A percentile compares a stretch with the other conserved stretches of the same genome.
These are phyloP conservation scores for Colletotrichum cuscutae DNA, from an alignment of 2,329 filamentous ascomycete species.

Conservation along the genomic window DNA sequence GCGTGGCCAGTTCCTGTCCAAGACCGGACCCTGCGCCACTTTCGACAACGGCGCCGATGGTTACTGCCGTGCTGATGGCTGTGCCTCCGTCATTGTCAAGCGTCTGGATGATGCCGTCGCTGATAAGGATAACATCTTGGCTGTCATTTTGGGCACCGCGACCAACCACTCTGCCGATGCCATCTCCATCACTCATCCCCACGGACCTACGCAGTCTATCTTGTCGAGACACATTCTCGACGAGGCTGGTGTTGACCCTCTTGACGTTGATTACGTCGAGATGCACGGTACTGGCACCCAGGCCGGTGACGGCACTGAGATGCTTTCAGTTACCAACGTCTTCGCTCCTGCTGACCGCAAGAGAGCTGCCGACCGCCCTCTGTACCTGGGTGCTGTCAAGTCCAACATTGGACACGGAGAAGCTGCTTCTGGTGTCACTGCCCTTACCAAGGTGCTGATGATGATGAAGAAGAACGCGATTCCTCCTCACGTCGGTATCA, in stretches of 20 bases:
- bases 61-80: constrained; percentile 83
- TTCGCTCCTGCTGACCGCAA: constrained; percentile 60
- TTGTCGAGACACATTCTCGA: constrained; percentile 78
- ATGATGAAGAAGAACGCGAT: constrained; percentile 73
- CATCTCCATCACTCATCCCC: constrained; percentile 85
- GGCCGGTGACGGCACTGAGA: constrained; percentile 84
- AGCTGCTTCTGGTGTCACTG: constrained; percentile 69
- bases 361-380: constrained; percentile 58
- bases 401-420: constrained; percentile 73
- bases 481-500: constrained; percentile 75
- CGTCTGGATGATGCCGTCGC: constrained; percentile 80
- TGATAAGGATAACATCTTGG: constrained; percentile 82
- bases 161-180: constrained; percentile 88
- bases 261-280: constrained; percentile 85
- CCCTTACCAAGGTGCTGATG: constrained; percentile 71
- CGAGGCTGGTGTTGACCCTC: constrained; percentile 78
- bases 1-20: constrained; percentile 81
- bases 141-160: constrained; percentile 76
- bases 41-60: constrained; percentile 85
- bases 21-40: constrained; percentile 80
- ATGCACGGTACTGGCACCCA: constrained; percentile 93
- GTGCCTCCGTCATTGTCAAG: constrained; percentile 81
- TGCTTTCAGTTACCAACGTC: constrained; percentile 75
- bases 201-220: constrained; percentile 78
- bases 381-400: constrained; percentile 73